Evolutionary conservation across 2,329 filamentous ascomycete species (phyloP).

Genomic region (Fusarium nelsonii): DNA sequence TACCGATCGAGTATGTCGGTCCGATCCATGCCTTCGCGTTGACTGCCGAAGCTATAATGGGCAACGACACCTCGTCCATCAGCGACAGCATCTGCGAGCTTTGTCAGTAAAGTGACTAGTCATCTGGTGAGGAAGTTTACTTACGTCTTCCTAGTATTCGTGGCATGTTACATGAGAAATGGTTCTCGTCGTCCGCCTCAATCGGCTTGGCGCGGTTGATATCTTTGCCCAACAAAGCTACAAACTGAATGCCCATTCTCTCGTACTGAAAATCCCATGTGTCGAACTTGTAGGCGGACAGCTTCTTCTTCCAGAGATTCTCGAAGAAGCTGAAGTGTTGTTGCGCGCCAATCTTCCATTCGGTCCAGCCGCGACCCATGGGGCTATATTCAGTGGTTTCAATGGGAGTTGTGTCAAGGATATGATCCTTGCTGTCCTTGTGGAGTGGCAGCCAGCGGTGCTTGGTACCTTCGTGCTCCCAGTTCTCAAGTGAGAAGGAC

Average conservation of each 20-base stretch:
- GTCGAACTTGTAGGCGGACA: slow-evolving; percentile 62
- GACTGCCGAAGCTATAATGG: slow-evolving; percentile 64
- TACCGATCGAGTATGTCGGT: slow-evolving; percentile 68
- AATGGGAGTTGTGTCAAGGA: slow-evolving; percentile 61
- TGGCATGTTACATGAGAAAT: slow-evolving; percentile 57
- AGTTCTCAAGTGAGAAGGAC: slow-evolving; percentile 50
- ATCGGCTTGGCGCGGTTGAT: slow-evolving; percentile 62
- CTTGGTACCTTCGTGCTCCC: slow-evolving; percentile 54
- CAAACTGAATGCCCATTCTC: slow-evolving; percentile 66
- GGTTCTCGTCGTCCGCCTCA: slow-evolving; percentile 60
- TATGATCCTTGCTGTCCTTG: slow-evolving; percentile 50
- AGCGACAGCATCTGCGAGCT: slow-evolving; percentile 57
- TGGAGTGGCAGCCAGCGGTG: slow-evolving; percentile 65
- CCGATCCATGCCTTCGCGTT: slow-evolving; percentile 56
- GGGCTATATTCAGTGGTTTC: slow-evolving; percentile 61
- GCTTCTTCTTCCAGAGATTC: slow-evolving; percentile 61
- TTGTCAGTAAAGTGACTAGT: slow-evolving; percentile 22
- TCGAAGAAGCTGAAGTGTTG: slow-evolving; percentile 63
- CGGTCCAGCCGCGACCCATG: slow-evolving; percentile 58
- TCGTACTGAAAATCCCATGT: slow-evolving; percentile 63
- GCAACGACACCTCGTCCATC: slow-evolving; percentile 66
- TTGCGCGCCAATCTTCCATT: slow-evolving; percentile 65
- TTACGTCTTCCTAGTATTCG: slow-evolving; percentile 54
- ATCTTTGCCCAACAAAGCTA: slow-evolving; percentile 65
- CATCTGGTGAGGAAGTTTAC: neutral